Conservation (phyloP, 441 rosid species). For the Mallotus japonicus region DNA sequence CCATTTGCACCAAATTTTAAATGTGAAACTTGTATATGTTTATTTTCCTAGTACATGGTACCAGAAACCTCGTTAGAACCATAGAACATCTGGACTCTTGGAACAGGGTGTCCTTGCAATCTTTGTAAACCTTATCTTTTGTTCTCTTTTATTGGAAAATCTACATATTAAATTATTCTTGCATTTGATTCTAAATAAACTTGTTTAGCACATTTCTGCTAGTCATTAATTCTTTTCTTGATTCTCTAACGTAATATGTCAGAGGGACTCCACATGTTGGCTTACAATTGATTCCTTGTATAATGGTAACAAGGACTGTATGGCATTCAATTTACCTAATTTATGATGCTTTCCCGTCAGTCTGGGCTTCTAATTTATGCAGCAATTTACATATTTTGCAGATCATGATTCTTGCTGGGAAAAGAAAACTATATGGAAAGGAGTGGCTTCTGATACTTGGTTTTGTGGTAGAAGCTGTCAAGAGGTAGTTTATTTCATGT, state of each 20-base stretch:
- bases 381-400: constrained; percentile 34
- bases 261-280: neutral
- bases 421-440: constrained; percentile 35
- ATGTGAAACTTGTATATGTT: constrained; percentile 4
- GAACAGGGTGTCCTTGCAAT: neutral
- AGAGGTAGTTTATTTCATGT: constrained; percentile 47
- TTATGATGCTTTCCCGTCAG: constrained; percentile 19
- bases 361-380: constrained; percentile 23
- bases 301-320: neutral
- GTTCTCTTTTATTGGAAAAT: neutral
- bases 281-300: neutral
- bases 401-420: constrained; percentile 69
- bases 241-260: neutral
- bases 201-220: neutral
- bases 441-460: constrained; percentile 47
- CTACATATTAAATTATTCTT: neutral
- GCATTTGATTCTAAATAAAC: constrained; percentile 8
- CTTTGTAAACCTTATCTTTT: constrained; percentile 4
- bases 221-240: neutral
- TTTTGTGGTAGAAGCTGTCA: constrained; percentile 67
- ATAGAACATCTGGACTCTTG: neutral
- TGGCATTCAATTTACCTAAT: constrained; percentile 20
- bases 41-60: constrained; percentile 2
- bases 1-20: neutral
- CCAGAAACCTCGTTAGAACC: neutral